Evolutionary conservation across 371 early-diverging fungal genomes (phyloP), one percentile per base, ranked within the genome.

Genomic region (Mortierella sp.): DNA sequence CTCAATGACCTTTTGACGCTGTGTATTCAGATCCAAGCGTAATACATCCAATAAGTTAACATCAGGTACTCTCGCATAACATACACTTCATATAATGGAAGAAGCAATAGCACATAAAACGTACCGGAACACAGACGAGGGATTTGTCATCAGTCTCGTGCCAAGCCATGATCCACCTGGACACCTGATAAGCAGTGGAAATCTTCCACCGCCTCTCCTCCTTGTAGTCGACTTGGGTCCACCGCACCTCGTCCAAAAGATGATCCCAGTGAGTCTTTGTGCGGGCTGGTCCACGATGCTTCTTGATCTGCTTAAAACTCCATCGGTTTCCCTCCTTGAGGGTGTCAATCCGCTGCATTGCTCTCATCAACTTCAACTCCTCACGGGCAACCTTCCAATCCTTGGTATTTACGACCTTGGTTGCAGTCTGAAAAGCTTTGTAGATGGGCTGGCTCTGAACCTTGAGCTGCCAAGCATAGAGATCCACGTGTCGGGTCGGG

Each of bases 381-480:
- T 97, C 96, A 32, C 96, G 92, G 3, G 96, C 97, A 32, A 95
- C 94, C 88, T 93, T 93, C 97, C 97, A 97, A 82, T 97, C 96
- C 75, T 91, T 92, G 6, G 97, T 96, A 2, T 92, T 91, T 18
- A 98, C 82, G 0, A 90, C 90, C 80, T 97, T 97, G n/a, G 90
- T 90, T 11, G 97, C 94, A 3, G 91, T 88, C 63, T 94, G 94
- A 3, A 97, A 76, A 12, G 93, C 81, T 68, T 92, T 92, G 72
- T 91, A 91, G 5, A 98, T 87, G 7, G 97, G 96, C 60, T 94
- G 93, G 29, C 90, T 87, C 49, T 92, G 93, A 10, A 94, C 94
- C 72, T 92, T 93, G 24, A 96, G 84, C 72, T 95, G 93, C 94
- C 95, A 96, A n/a, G 91, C 94, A 82, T 94, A 93, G 49, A 95